A percentile compares a stretch with the other conserved stretches of the same genome.
Conservation (phyloP, 2,329 filamentous ascomycete genomes). For the Cylindrodendrum hubeiense region DNA sequence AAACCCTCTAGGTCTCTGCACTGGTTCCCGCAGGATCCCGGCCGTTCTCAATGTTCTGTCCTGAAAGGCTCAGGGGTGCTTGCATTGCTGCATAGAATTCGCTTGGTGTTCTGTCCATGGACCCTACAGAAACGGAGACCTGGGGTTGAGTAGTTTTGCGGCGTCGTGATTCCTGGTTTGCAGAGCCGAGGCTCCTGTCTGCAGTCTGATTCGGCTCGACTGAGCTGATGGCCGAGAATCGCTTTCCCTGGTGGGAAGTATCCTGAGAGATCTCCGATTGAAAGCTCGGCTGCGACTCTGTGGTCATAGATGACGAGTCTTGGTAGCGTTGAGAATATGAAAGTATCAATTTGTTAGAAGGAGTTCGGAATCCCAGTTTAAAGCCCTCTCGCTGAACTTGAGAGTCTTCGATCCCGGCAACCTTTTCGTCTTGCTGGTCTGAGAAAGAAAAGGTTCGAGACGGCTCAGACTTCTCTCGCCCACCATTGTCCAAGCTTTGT, state of each 20-base stretch:
- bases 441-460: slow-evolving; percentile 4
- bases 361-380: neutral
- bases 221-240: neutral
- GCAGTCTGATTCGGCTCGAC: neutral
- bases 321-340: neutral
- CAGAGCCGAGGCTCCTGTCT: neutral
- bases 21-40: slow-evolving; percentile 16
- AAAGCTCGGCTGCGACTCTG: neutral
- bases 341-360: neutral
- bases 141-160: neutral
- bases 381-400: neutral
- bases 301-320: neutral
- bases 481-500: neutral
- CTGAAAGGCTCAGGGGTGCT: slow-evolving; percentile 20
- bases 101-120: slow-evolving; percentile 35
- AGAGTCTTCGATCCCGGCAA: neutral
- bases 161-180: neutral
- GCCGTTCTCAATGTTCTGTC: neutral
- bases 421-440: neutral
- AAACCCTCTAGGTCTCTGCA: slow-evolving; percentile 36
- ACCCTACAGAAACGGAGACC: slow-evolving; percentile 3
- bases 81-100: slow-evolving; percentile 44
- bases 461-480: neutral
- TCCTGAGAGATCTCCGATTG: neutral
- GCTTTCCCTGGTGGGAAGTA: neutral